Conservation (phyloP, 768 basidiomycete species). For the Amyloporia xantha region DNA sequence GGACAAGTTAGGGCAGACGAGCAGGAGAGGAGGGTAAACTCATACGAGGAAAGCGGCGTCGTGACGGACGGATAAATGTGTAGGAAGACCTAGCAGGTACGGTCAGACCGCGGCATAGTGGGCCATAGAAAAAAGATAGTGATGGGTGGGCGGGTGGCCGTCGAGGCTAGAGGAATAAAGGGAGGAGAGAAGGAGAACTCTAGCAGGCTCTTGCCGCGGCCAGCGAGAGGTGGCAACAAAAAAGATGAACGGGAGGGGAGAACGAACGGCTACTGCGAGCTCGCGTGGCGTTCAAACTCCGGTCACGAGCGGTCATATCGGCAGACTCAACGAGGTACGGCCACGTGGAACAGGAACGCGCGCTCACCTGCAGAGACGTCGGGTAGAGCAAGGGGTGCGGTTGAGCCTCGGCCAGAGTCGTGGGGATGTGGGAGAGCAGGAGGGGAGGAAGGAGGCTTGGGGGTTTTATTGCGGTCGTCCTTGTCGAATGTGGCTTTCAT, state of each 20-base stretch:
- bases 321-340: neutral
- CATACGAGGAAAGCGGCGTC: conserved; percentile 10
- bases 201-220: too few relatives aligned
- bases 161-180: neutral
- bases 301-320: conserved; percentile 2
- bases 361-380: conserved; percentile 1
- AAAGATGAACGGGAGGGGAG: conserved; percentile 6
- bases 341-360: neutral
- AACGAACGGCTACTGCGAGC: neutral
- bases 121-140: conserved; percentile 11
- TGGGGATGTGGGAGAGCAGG: too few relatives aligned
- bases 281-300: conserved; percentile 19
- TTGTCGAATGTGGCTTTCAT: neutral
- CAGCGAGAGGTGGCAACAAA: conserved; percentile 12
- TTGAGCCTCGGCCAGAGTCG: neutral
- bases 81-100: conserved; percentile 16
- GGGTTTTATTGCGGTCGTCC: neutral
- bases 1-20: conserved; percentile 6
- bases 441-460: neutral
- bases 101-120: conserved; percentile 15
- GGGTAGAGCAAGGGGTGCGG: neutral
- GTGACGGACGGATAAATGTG: conserved; percentile 13
- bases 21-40: neutral
- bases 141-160: neutral
- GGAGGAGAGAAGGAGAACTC: too few relatives aligned